These are phyloP conservation scores for Naganishia onofrii DNA, from an alignment of 768 basidiomycete species.

Conservation along the genomic window DNA sequence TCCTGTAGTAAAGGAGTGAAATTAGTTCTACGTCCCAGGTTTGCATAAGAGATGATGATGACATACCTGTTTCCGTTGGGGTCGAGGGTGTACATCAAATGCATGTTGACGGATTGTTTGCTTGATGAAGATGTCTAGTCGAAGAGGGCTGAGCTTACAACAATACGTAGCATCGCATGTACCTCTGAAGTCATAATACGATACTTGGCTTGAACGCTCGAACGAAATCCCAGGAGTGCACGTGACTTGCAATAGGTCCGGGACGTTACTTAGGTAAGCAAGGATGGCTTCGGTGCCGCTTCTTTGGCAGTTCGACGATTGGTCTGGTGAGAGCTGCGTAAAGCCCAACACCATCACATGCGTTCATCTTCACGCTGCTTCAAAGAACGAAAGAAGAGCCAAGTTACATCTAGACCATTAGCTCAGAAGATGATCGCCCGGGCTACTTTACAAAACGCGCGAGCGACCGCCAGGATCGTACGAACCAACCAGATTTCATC, in stretches of 20 bases:
- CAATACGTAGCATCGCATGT: not conserved
- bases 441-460: slow-evolving; percentile 1
- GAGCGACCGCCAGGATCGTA: slow-evolving; percentile 8
- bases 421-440: not conserved
- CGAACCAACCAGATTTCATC: slow-evolving; percentile 3
- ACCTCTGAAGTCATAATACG: not conserved
- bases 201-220: not conserved
- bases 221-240: slow-evolving; percentile 6
- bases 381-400: not conserved
- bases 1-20: slow-evolving; percentile 54
- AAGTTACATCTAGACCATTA: not conserved
- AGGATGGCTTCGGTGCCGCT: not conserved
- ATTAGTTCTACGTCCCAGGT: not conserved
- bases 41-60: not conserved
- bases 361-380: not conserved
- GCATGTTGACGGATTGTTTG: slow-evolving; percentile 61
- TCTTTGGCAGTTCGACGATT: slow-evolving; percentile 14
- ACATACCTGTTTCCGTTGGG: slow-evolving; percentile 49
- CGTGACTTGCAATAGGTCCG: not conserved
- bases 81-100: slow-evolving; percentile 77
- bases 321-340: not conserved
- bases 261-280: not conserved
- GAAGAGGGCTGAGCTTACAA: not conserved
- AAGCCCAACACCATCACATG: not conserved
- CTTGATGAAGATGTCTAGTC: not conserved